A percentile compares a stretch with the other conserved stretches of the same genome.
Conservation (phyloP, 2,329 filamentous ascomycete genomes). For the Alternaria panax region DNA sequence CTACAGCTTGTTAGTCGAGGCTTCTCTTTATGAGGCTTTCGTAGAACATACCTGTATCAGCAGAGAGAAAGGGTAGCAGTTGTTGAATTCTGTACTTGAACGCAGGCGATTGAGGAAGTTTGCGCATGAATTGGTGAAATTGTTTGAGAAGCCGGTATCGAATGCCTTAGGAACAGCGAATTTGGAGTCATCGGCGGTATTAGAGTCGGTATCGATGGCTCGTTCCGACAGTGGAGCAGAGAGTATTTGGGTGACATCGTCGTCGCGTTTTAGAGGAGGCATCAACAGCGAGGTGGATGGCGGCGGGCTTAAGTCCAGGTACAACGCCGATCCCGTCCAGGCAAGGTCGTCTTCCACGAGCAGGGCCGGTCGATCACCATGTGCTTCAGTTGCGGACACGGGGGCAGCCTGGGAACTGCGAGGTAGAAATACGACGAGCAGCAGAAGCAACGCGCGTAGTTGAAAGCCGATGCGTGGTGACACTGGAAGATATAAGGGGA, state of each 20-base stretch:
- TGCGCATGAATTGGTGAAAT: conserved; percentile 66
- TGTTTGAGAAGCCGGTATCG: conserved; percentile 59
- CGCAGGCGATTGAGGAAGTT: conserved; percentile 74
- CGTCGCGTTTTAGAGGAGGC: conserved; percentile 39
- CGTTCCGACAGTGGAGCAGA: conserved; percentile 36
- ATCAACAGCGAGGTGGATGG: conserved; percentile 41
- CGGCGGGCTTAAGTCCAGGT: conserved; percentile 42
- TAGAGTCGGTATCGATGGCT: conserved; percentile 35
- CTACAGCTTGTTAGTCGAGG: conserved; percentile 54
- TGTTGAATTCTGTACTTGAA: conserved; percentile 68
- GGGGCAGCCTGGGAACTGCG: conserved; percentile 38
- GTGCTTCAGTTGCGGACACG: conserved; percentile 33
- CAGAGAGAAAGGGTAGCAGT: conserved; percentile 84
- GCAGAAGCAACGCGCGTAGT: conserved; percentile 30
- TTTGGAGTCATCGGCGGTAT: conserved; percentile 17
- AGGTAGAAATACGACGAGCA: conserved; percentile 37
- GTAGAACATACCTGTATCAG: conserved; percentile 72
- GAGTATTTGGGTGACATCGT: conserved; percentile 33
- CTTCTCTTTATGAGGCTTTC: not conserved
- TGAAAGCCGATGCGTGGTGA: conserved; percentile 16
- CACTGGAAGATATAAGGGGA: conserved; percentile 27
- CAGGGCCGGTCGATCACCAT: conserved; percentile 45
- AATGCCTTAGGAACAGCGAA: conserved; percentile 54
- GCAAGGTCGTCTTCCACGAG: conserved; percentile 33
- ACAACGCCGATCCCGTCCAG: conserved; percentile 41